phyloP scores from a whole-genome alignment of 116 monocot species.

The Phalaenopsis hybrid region DNA sequence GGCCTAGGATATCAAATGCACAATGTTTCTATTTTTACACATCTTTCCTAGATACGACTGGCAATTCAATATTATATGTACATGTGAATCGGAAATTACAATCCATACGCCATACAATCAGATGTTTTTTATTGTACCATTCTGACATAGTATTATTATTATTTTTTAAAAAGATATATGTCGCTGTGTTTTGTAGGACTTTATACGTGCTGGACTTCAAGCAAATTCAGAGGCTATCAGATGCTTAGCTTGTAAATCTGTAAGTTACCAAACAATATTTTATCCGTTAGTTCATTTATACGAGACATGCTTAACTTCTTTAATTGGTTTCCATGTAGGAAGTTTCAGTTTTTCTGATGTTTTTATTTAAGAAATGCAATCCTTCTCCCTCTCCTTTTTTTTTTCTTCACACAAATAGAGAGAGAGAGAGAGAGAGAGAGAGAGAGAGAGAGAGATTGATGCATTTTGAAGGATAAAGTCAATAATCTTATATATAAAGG shows the following conservation, averaged over 20 bases:
- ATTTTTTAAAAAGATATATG: too few species aligned
- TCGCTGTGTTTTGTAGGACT: conserved; percentile 32
- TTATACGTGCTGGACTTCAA: conserved; percentile 76
- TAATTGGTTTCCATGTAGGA: background rate
- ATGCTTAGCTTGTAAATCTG: conserved; percentile 87
- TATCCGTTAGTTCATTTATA: background rate
- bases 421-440: too few species aligned
- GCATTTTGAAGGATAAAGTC: too few species aligned
- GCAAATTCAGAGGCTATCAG: conserved; percentile 54
- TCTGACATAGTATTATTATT: background rate
- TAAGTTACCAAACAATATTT: conserved; percentile 21
- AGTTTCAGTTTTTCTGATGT: background rate
- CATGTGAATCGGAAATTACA: background rate
- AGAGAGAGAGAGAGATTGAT: too few species aligned
- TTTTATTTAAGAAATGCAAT: background rate
- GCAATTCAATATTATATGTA: background rate
- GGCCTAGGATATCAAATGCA: background rate
- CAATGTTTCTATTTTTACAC: background rate
- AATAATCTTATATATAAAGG: too few species aligned
- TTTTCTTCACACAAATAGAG: too few species aligned
- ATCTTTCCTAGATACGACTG: background rate
- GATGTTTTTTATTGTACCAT: background rate
- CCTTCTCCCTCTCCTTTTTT: background rate
- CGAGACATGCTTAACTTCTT: background rate
- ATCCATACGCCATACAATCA: background rate